Evolutionary conservation across 208 protist species (phyloP), one percentile per base, ranked within the genome.

Genomic region (Leishmania tarentolae): DNA sequence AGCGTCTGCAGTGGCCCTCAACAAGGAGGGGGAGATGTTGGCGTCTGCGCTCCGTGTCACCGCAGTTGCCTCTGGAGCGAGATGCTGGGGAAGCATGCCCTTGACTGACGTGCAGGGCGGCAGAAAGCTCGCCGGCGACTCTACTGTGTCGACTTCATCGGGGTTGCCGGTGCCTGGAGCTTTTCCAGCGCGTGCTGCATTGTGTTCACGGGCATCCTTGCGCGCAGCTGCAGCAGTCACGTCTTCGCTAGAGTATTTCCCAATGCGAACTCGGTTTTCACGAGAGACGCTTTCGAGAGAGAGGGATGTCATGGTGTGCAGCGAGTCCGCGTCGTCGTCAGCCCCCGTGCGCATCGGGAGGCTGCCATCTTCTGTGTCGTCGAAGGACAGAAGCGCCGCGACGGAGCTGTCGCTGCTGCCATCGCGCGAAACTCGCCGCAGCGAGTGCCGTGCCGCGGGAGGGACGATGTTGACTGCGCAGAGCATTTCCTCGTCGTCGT

Each of bases 401-500:
- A n/a, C 35, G 4, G 73, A 47, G 69, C 44, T 31, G 59, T 31
- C 53, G 61, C 73, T 42, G 63, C 52, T 63, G 72, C 31, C 42
- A 21, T 13, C 11, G 6, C 0, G 44, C 35, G 37, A 69, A 35
- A 46, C 75, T 37, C 42, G 44, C 63, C 44, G 76, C 24, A 44
- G 52, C 13, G 83, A 70, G 59, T 76, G 50, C 3, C 28, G 75
- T 46, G 37, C 44, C 8, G 40, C 37, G 2, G 59, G 73, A 0
- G 76, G n/a, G 56, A 87, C 76, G 19, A 78, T 82, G 74, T 86
- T 82, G 19, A 35, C 78, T 21, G 82, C 82, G 28, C 66, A 83
- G 1, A 87, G 63, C 52, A 87, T 59, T 50, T 87, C 84, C 35
- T 87, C 84, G 15, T 86, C 83, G 47, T 84, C 84, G 37, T 84